A percentile compares a stretch with the other conserved stretches of the same genome.
Evolutionary conservation across 169 alveolate genomes (phyloP).

Genomic region (Perkinsus olseni): DNA sequence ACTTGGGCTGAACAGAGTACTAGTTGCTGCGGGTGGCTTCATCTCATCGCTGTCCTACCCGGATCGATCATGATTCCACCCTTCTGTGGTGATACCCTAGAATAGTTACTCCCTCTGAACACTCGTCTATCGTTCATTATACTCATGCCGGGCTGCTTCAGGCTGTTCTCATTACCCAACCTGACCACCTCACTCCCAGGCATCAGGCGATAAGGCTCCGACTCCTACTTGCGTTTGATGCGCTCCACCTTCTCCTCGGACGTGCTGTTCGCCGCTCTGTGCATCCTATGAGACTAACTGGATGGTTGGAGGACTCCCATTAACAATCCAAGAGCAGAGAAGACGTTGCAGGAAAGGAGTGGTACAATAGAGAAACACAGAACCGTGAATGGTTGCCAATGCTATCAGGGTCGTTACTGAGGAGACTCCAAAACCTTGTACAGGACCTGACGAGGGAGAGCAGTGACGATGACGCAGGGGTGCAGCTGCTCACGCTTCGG

Average conservation of each 20-base stretch:
- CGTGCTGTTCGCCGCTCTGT: neutral
- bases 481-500: neutral
- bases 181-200: neutral
- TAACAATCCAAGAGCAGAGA: neutral
- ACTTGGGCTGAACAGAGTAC: neutral
- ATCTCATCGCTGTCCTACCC: neutral
- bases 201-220: neutral
- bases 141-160: constrained; percentile 9
- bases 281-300: neutral
- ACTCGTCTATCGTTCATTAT: constrained; percentile 62
- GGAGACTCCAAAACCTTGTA: neutral
- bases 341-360: too few relatives aligned
- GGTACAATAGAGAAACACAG: neutral
- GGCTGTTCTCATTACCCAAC: neutral
- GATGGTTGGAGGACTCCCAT: neutral
- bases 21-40: neutral
- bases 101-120: constrained; percentile 63
- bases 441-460: neutral
- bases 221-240: neutral
- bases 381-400: neutral
- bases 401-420: neutral
- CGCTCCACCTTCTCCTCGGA: neutral
- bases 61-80: neutral
- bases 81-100: constrained; percentile 5
- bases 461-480: neutral